A percentile compares a stretch with the other conserved stretches of the same genome.
Evolutionary conservation across 139 green algal species (phyloP).

Genomic region (Haematococcus lacustris): DNA sequence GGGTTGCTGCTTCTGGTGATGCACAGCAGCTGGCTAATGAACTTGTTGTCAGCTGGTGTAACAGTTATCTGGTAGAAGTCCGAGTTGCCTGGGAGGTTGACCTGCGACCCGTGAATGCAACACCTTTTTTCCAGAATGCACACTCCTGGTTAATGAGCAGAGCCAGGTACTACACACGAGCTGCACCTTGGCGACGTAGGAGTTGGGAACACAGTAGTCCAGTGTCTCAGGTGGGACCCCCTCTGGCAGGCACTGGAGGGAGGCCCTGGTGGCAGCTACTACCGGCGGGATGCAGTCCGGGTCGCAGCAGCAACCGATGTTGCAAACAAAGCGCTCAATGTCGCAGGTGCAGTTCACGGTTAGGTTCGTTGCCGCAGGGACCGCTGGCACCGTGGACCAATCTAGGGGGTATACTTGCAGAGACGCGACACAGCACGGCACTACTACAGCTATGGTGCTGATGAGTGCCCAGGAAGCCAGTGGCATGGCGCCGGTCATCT

Average conservation of each 20-base stretch:
- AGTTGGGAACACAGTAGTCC: conserved; percentile 26
- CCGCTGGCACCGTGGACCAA: too few species aligned
- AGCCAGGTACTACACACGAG: too few species aligned
- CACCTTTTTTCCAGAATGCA: too few species aligned
- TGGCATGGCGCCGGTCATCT: too few species aligned
- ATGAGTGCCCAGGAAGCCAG: too few species aligned
- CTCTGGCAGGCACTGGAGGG: conserved; percentile 22
- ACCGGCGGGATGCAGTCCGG: conserved; percentile 19
- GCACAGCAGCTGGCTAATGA: conserved; percentile 43
- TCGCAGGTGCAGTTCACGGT: conserved; percentile 37
- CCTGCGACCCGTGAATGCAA: too few species aligned
- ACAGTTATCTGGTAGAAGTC: conserved; percentile 29
- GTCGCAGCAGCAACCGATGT: conserved; percentile 44
- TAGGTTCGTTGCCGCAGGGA: conserved; percentile 25
- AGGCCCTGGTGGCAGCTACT: conserved; percentile 4
- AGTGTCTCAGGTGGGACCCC: conserved; percentile 25
- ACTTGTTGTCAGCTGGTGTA: conserved; percentile 19
- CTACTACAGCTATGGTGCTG: too few species aligned
- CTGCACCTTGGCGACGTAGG: conserved; percentile 21
- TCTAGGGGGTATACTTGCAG: too few species aligned
- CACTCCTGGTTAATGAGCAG: too few species aligned
- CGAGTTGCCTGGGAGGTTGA: conserved; percentile 35
- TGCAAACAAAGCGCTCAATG: conserved; percentile 21
- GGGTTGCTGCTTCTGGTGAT: conserved; percentile 36
- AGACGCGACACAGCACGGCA: too few species aligned